A percentile compares a stretch with the other conserved stretches of the same genome.
Evolutionary conservation across 208 protist species (phyloP).

Genomic region (Leishmania aethiopica): DNA sequence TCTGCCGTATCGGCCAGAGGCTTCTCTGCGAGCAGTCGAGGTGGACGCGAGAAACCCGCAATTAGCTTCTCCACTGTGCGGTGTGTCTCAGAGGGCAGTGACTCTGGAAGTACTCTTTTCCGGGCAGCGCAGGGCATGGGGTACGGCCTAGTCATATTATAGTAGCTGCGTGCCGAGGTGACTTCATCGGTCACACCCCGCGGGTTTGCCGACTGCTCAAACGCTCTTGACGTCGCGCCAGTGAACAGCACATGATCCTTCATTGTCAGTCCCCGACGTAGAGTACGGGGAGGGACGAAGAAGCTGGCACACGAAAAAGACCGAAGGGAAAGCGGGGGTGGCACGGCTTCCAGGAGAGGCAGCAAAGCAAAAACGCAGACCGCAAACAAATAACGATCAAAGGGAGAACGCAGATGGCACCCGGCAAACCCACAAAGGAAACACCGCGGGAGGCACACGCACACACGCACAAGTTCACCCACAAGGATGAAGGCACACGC

Average conservation of each 20-base stretch:
- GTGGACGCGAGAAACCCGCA: not conserved
- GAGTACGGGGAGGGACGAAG: not conserved
- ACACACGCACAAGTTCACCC: not conserved
- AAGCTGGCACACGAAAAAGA: not conserved
- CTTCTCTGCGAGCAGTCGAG: not conserved
- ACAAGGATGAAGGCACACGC: not conserved
- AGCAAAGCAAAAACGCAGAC: not conserved
- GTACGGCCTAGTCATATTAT: not conserved
- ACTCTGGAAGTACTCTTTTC: not conserved
- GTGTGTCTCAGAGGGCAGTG: not conserved
- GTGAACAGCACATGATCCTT: not conserved
- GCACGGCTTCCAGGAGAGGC: not conserved
- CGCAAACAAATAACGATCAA: not conserved
- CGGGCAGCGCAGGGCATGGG: not conserved
- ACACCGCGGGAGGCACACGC: not conserved
- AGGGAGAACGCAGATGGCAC: not conserved
- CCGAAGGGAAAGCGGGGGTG: not conserved
- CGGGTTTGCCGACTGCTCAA: not conserved
- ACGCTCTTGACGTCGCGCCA: not conserved
- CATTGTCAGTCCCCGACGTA: not conserved
- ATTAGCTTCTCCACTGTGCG: not conserved
- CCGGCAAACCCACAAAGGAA: not conserved
- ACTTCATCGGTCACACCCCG: not conserved
- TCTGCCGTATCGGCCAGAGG: not conserved
- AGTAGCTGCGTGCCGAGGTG: conserved; percentile 4